Conservation (phyloP, 345 rosid species). For the Rhodamnia argentea region DNA sequence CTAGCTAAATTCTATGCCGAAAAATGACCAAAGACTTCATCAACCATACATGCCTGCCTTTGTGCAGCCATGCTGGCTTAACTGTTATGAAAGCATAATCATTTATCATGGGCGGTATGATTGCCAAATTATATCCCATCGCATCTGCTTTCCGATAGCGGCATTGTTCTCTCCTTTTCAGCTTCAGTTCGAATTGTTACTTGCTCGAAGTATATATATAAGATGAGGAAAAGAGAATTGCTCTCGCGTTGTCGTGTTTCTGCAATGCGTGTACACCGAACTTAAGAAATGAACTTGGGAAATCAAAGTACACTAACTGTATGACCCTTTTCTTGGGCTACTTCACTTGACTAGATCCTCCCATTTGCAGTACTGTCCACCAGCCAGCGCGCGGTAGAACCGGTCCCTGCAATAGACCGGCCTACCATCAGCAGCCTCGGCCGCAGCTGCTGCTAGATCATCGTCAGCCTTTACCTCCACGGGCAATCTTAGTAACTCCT, state of each 20-base stretch:
- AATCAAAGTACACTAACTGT: not conserved
- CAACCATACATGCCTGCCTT: not conserved
- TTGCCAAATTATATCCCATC: not conserved
- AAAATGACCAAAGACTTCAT: not conserved
- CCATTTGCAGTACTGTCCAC: slow-evolving; percentile 99
- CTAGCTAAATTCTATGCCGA: not conserved
- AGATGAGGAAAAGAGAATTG: not conserved
- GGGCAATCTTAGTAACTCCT: slow-evolving; percentile 61
- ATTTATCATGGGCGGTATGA: not conserved
- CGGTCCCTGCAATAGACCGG: slow-evolving; percentile 97
- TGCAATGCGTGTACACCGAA: not conserved
- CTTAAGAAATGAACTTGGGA: not conserved
- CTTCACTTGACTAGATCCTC: slow-evolving; percentile 56
- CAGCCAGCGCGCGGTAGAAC: slow-evolving; percentile 87
- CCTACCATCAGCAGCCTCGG: slow-evolving; percentile 95
- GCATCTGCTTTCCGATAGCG: not conserved
- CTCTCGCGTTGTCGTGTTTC: not conserved
- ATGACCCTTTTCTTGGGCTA: not conserved
- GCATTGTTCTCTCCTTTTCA: not conserved
- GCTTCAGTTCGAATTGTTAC: not conserved
- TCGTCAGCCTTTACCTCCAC: slow-evolving; percentile 62
- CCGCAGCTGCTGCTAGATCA: slow-evolving; percentile 85
- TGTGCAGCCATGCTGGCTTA: not conserved
- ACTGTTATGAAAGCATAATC: not conserved
- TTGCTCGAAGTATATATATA: not conserved